phyloP scores from a whole-genome alignment of 2,329 filamentous ascomycete species.

The Aulographum hederae region DNA sequence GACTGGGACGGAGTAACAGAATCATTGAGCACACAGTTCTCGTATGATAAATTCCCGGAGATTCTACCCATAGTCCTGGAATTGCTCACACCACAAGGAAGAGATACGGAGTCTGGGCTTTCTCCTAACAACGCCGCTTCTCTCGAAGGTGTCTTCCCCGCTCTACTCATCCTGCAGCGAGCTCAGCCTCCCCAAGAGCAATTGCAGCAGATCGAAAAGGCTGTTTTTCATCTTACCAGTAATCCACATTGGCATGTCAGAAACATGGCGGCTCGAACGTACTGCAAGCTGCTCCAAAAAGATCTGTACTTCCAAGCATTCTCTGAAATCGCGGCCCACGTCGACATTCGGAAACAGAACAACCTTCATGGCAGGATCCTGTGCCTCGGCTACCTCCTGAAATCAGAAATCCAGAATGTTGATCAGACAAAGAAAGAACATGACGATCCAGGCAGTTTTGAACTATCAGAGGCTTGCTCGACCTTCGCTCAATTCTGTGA shows the following conservation, averaged over 20 bases:
- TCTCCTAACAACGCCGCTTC: no score
- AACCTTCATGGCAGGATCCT: no score
- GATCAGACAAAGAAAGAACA: no score
- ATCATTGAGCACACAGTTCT: slow-evolving; percentile 34
- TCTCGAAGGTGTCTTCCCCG: slow-evolving; percentile 50
- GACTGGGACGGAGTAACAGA: slow-evolving; percentile 35
- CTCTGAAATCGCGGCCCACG: background rate
- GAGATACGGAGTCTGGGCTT: no score
- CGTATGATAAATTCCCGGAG: slow-evolving; percentile 51
- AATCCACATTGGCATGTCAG: slow-evolving; percentile 65
- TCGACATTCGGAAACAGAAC: background rate
- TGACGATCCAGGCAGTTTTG: no score
- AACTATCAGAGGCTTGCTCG: no score
- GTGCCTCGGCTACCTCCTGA: no score
- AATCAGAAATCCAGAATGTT: no score
- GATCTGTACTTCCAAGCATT: background rate
- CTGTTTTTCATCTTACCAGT: slow-evolving; percentile 43
- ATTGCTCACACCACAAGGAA: no score
- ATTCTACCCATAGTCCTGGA: no score
- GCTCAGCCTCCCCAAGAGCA: slow-evolving; percentile 44
- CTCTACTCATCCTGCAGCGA: slow-evolving; percentile 61
- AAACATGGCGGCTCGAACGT: slow-evolving; percentile 60
- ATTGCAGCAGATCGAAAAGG: slow-evolving; percentile 34
- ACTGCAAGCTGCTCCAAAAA: slow-evolving; percentile 23
- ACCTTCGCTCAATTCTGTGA: no score